Evolutionary conservation across 2,329 filamentous ascomycete genomes (phyloP), one percentile per base, ranked within the genome.

Genomic region (Fusarium duplospermum): DNA sequence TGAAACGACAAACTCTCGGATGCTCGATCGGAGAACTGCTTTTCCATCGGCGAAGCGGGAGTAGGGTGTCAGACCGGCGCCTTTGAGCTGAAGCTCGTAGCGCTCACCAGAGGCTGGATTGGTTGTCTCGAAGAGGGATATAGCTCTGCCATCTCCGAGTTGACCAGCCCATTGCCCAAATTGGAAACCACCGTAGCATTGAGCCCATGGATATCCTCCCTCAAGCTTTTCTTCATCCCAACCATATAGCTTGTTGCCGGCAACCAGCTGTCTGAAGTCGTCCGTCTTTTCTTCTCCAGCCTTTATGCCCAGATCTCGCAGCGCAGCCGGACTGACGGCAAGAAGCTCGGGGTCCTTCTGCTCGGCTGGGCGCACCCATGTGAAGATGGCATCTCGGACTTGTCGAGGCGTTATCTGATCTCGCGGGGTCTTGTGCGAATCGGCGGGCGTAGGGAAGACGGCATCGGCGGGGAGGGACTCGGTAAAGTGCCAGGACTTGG

Each of bases 41-140:
- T 96, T 96, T 33, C 96, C 96, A 81, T 99, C 96, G 27, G 96
- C 96, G 76, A 99, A 99, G 4, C 96, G 92, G 42, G 94, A 97
- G 84, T 99, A 99, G 0, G 96, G 96, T 5, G 96, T 99, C 78
- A 93, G 86, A 6, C 96, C 96, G 18, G 96, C 96, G 27, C 96
- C 96, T 82, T 99, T 99, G 70, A 99, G 87, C 83, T 98, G 96
- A 50, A 98, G 82, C 83, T 99, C 96, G 81, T 97, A 98, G 29
- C 94, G 89, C 38, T 85, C 87, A n/a, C 89, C 89, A 0, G 93
- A 93, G 2, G 82, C 80, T 1, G 93, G 91, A 80, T 96, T 97
- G 6, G 91, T 96, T 27, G 92, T 90, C 83, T 99, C 96, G 79
- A 98, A 98, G 2, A 99, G 87, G 38, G 94, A 97, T 76, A 99